These are phyloP conservation scores for Diversispora epigaea DNA, from an alignment of 192 early-diverging fungal species.

Conservation along the genomic window DNA sequence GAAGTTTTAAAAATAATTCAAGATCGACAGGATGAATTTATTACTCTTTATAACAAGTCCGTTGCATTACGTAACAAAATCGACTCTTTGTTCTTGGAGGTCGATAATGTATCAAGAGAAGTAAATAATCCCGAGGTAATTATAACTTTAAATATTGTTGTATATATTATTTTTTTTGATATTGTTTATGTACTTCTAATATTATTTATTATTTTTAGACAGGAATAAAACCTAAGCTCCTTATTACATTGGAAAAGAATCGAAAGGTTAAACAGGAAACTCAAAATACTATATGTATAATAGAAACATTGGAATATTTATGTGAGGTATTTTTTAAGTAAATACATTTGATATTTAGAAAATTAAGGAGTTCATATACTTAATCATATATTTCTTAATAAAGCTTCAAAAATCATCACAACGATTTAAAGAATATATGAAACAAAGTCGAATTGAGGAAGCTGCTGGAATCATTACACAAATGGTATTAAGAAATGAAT, in stretches of 20 bases:
- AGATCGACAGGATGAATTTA: slow-evolving; percentile 5
- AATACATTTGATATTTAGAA: not conserved
- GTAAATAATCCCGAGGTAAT: slow-evolving; percentile 27
- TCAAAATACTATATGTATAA: slow-evolving; percentile 3
- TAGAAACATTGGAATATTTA: slow-evolving; percentile 25
- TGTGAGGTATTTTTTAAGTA: not conserved
- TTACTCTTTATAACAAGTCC: slow-evolving; percentile 21
- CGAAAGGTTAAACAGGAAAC: slow-evolving; percentile 8
- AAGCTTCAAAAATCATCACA: slow-evolving; percentile 15
- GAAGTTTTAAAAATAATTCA: slow-evolving; percentile 22
- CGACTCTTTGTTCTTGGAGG: slow-evolving; percentile 10
- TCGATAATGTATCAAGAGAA: slow-evolving; percentile 10
- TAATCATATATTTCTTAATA: not conserved
- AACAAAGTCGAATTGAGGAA: slow-evolving; percentile 22
- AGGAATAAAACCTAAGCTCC: slow-evolving; percentile 19
- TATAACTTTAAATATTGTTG: no score
- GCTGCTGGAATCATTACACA: slow-evolving; percentile 19
- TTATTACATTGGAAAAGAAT: slow-evolving; percentile 17
- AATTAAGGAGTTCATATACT: not conserved
- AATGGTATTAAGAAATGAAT: slow-evolving; percentile 6
- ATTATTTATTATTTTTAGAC: not conserved
- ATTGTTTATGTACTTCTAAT: no score
- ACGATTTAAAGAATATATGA: slow-evolving; percentile 22
- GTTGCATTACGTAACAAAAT: slow-evolving; percentile 9
- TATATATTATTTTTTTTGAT: no score